phyloP scores from a whole-genome alignment of 2,329 filamentous ascomycete species.

The Lachnum nothofagi region DNA sequence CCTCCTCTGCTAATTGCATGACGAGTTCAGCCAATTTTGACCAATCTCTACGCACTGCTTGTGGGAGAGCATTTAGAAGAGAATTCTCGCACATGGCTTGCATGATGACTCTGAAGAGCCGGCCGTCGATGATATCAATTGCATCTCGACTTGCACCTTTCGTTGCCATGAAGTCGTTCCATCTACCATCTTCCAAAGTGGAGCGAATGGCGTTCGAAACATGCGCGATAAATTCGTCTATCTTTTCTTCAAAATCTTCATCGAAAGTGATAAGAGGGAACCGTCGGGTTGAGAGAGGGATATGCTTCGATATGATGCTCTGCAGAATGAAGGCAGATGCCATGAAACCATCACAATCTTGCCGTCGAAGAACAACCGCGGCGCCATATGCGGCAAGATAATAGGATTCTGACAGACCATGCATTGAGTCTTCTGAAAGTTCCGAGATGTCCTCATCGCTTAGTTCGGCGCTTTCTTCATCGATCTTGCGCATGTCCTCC shows the following conservation, averaged over 20 bases:
- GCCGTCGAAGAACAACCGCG: conserved; percentile 32
- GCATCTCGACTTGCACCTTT: conserved; percentile 39
- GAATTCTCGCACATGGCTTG: conserved; percentile 26
- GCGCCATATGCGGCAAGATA: conserved; percentile 26
- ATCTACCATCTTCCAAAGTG: conserved; percentile 33
- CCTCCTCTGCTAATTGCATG: conserved; percentile 30
- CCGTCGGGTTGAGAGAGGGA: conserved; percentile 37
- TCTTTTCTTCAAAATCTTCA: conserved; percentile 29
- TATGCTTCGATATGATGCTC: conserved; percentile 36
- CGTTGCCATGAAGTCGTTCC: conserved; percentile 22
- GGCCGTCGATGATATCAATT: conserved; percentile 52
- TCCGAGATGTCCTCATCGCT: conserved; percentile 11
- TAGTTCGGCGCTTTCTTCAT: not conserved
- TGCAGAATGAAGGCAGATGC: conserved; percentile 41
- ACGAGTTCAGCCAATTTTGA: conserved; percentile 25
- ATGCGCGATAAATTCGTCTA: conserved; percentile 36
- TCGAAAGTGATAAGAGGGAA: conserved; percentile 34
- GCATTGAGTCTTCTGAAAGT: conserved; percentile 17
- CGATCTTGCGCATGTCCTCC: conserved; percentile 3
- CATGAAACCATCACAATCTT: conserved; percentile 29
- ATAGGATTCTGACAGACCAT: conserved; percentile 34
- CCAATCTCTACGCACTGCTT: conserved; percentile 25
- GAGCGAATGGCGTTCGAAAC: conserved; percentile 34
- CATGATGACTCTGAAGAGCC: conserved; percentile 35
- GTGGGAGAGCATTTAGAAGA: conserved; percentile 16